Evolutionary conservation across 768 basidiomycete species (phyloP).

Genomic region (Tremella fuciformis): DNA sequence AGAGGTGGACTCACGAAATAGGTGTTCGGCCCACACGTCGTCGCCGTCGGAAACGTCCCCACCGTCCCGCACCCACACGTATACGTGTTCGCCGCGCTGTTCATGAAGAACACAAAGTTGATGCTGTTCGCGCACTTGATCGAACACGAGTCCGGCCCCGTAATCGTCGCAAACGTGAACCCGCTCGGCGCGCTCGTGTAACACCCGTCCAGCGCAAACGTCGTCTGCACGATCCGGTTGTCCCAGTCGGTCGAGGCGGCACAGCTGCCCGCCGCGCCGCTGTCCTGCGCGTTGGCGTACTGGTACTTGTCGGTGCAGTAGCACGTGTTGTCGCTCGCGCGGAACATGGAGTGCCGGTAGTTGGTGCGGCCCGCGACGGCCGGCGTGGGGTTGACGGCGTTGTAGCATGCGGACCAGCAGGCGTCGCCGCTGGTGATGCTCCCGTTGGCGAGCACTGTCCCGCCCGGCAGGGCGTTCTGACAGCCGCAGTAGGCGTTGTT

Average conservation of each 20-base stretch:
- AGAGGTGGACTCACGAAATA: not conserved
- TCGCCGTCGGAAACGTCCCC: not conserved
- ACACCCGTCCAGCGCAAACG: constrained; percentile 2
- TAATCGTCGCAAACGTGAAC: not conserved
- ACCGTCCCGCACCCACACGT: not conserved
- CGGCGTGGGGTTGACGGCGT: too few relatives aligned
- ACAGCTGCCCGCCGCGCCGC: not conserved
- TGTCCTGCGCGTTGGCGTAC: not conserved
- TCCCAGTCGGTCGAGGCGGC: not conserved
- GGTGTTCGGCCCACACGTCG: not conserved
- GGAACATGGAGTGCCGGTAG: not conserved
- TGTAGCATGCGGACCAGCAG: too few relatives aligned
- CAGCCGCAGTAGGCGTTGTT: too few relatives aligned
- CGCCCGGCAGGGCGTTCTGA: too few relatives aligned
- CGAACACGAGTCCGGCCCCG: not conserved
- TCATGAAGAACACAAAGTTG: constrained; percentile 1
- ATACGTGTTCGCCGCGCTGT: not conserved
- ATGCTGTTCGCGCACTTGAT: not conserved
- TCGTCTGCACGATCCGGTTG: not conserved
- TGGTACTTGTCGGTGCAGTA: constrained; percentile 3
- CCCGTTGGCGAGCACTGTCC: too few relatives aligned
- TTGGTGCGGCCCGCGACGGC: too few relatives aligned
- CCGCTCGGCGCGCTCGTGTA: not conserved
- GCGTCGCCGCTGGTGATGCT: too few relatives aligned
- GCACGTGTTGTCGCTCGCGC: not conserved